phyloP scores from a whole-genome alignment of 352 stramenopile species.

The Phytophthora sp. region DNA sequence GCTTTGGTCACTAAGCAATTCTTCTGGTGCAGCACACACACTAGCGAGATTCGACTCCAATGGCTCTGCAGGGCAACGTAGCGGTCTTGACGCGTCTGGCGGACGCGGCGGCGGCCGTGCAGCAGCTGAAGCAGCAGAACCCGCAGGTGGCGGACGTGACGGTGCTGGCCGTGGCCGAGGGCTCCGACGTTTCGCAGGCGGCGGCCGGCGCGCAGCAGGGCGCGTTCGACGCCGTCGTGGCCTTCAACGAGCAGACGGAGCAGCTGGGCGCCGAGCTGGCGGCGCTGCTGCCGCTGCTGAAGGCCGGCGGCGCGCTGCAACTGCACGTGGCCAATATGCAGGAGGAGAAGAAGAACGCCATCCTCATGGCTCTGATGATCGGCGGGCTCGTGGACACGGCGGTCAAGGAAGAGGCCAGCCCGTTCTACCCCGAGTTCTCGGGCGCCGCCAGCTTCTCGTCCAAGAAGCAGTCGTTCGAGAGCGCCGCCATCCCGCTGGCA shows the following conservation, averaged over 20 bases:
- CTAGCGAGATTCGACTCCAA: slow-evolving; percentile 14
- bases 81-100: slow-evolving; percentile 63
- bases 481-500: slow-evolving; percentile 57
- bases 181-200: slow-evolving; percentile 49
- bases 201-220: slow-evolving; percentile 33
- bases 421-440: slow-evolving; percentile 52
- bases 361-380: slow-evolving; percentile 85
- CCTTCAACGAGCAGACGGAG: slow-evolving; percentile 60
- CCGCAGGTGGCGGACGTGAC: slow-evolving; percentile 51
- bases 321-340: slow-evolving; percentile 57
- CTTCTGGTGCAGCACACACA: slow-evolving; percentile 28
- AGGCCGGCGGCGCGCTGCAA: slow-evolving; percentile 57
- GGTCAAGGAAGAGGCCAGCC: slow-evolving; percentile 37
- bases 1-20: slow-evolving; percentile 19
- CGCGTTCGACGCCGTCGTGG: slow-evolving; percentile 59
- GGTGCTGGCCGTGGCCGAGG: slow-evolving; percentile 45
- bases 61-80: slow-evolving; percentile 57
- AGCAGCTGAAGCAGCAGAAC: slow-evolving; percentile 52
- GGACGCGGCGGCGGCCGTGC: slow-evolving; percentile 37
- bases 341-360: slow-evolving; percentile 71
- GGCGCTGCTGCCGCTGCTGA: slow-evolving; percentile 55
- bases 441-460: slow-evolving; percentile 52
- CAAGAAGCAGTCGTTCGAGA: slow-evolving; percentile 71
- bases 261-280: slow-evolving; percentile 48
- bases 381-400: slow-evolving; percentile 71